Conservation (phyloP, 2,329 filamentous ascomycete species). For the Dryadomyces quercus-mongolicae region DNA sequence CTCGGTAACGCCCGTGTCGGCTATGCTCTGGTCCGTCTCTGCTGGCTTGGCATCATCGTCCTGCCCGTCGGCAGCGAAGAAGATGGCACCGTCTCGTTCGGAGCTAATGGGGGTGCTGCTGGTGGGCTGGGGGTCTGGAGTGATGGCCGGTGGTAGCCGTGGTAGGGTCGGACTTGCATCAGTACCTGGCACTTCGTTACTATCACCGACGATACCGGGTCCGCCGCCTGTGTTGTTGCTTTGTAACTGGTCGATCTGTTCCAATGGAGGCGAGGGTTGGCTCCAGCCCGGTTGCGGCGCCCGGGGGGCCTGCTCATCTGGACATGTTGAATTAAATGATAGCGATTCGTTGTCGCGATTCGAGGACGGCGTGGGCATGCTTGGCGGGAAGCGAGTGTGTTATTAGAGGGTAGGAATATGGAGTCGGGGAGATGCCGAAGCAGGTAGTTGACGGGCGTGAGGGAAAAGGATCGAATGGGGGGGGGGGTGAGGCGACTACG, state of each 20-base stretch:
- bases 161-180: constrained; percentile 10
- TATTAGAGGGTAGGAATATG: not conserved
- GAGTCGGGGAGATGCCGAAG: not conserved
- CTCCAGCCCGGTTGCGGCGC: constrained; percentile 17
- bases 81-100: constrained; percentile 9
- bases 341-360: constrained; percentile 13
- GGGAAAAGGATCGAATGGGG: not conserved
- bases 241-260: not conserved
- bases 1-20: not conserved
- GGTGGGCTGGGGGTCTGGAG: constrained; percentile 25
- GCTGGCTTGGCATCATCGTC: constrained; percentile 16
- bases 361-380: constrained; percentile 15
- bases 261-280: constrained; percentile 8
- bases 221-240: not conserved
- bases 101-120: not conserved
- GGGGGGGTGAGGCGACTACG: not conserved
- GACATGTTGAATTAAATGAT: constrained; percentile 27
- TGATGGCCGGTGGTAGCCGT: constrained; percentile 29
- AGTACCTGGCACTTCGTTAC: not conserved
- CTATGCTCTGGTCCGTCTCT: constrained; percentile 11
- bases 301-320: constrained; percentile 25
- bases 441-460: not conserved
- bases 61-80: constrained; percentile 4
- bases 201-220: not conserved
- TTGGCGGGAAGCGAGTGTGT: not conserved